Conservation (phyloP, 257 asterid species). For the Verbascum thapsus region DNA sequence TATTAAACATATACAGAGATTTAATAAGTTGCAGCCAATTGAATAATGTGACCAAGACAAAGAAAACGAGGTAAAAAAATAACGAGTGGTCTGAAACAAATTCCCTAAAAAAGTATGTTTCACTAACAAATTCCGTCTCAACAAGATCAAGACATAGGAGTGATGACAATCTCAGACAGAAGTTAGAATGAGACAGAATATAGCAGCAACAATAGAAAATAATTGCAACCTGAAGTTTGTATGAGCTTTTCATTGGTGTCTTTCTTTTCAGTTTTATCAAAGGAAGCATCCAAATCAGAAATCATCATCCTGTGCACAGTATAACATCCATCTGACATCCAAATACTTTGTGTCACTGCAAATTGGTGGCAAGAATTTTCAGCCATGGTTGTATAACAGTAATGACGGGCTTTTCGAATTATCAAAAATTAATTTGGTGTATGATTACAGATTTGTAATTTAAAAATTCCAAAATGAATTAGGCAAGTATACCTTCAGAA, state of each 20-base stretch:
- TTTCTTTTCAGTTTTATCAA: conserved; percentile 42
- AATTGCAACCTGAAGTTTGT: conserved; percentile 54
- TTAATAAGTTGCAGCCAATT: conserved; percentile 1
- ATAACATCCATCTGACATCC: conserved; percentile 84
- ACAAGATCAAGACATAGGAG: not conserved
- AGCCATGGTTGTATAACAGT: conserved; percentile 20
- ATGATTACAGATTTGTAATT: conserved; percentile 1
- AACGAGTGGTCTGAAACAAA: not conserved
- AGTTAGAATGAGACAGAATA: conserved; percentile 16
- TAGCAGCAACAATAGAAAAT: conserved; percentile 6
- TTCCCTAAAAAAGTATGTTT: not conserved
- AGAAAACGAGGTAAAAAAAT: not conserved
- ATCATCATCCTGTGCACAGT: conserved; percentile 59
- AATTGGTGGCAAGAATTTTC: conserved; percentile 27
- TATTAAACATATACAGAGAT: not conserved
- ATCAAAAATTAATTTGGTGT: conserved; percentile 17
- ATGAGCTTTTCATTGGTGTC: conserved; percentile 39
- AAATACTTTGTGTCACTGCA: conserved; percentile 66
- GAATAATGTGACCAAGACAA: not conserved
- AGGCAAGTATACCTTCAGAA: conserved; percentile 42
- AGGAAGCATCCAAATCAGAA: conserved; percentile 51
- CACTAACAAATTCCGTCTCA: not conserved
- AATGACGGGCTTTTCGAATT: not conserved
- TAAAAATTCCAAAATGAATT: conserved; percentile 18
- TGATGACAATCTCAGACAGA: not conserved